Base-by-base conservation (phyloP, 2,329 filamentous ascomycete species). In the Cordyceps javanica region DNA sequence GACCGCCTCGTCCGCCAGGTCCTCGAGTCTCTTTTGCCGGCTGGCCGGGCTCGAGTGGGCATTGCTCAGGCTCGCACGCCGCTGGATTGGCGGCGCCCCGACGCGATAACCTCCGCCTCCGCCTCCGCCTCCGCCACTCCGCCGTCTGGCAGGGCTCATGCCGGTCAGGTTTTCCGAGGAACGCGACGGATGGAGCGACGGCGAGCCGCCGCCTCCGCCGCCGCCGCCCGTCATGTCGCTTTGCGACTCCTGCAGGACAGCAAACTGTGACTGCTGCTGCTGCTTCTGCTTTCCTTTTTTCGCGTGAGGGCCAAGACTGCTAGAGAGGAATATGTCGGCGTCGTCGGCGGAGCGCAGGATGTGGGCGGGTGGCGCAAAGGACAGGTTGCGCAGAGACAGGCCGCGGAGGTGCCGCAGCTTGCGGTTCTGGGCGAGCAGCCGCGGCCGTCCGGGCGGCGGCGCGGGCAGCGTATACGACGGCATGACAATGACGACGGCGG, bases 341-440 rank as follows among this genome's bases (percentile, higher is more conserved):
- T 92, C 89, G 72, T 96, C 92, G 73, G 93, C 89, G 66, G 88
- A 87, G 39, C 90, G 71, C 80, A 75, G 66, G 42, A 32, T 42
- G 50, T 25, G 50, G 75, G 75, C 62, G 76, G 75, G 61, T 76
- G 75, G 61, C 76, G 77, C 77, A 63, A 96, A 86, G 61, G 85
- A 86, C 44, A 97, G 78, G 71, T 97, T 97, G 59, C 93, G 90
- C 53, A 97, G 76, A 57, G 89, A 93, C 64, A 97, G 84, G 63
- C 90, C 91, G 66, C 90, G 87, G 5, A 97, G 81, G 76, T 97
- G 92, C 56, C 93, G 86, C 55, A 97, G 79, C 70, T 88, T 91
- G 70, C 91, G 89, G 71, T 96, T 97, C 80, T 94, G 82, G 19
- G 83, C 75, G 30, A 85, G 73, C 61, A 87, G 75, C 42, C 80